Conservation (phyloP, 495 filamentous ascomycete genomes). For the Xylaria longipes region DNA sequence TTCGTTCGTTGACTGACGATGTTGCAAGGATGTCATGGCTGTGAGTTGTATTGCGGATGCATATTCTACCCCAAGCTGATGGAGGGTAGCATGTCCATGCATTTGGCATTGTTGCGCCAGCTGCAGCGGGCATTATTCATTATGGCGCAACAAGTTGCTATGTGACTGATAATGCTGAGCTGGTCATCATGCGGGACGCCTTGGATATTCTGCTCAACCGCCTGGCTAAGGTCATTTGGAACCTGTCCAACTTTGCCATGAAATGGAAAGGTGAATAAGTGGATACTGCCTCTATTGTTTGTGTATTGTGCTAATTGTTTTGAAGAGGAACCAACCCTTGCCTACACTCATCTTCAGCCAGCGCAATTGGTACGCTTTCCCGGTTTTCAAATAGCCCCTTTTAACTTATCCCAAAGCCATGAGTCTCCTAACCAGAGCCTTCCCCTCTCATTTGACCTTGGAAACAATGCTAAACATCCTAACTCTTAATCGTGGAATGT, state of each 20-base stretch:
- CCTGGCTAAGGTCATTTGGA: constrained; percentile 82
- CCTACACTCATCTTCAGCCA: constrained; percentile 87
- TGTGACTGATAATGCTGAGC: constrained; percentile 43
- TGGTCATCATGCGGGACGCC: constrained; percentile 78
- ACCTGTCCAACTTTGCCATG: constrained; percentile 77
- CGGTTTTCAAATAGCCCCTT: constrained; percentile 1
- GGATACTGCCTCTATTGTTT: constrained; percentile 32
- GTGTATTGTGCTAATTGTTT: background rate
- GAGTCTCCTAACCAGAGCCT: background rate
- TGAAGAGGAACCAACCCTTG: constrained; percentile 60
- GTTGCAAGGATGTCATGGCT: constrained; percentile 48
- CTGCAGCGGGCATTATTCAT: constrained; percentile 88
- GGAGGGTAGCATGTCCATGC: constrained; percentile 68
- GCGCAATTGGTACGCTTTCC: constrained; percentile 35
- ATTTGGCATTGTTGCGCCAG: constrained; percentile 63
- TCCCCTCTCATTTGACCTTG: background rate
- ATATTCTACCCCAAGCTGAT: background rate
- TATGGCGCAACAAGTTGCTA: constrained; percentile 53
- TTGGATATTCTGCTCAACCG: constrained; percentile 83
- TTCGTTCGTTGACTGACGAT: constrained; percentile 4
- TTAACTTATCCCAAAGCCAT: background rate
- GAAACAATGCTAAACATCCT: background rate
- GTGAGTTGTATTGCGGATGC: constrained; percentile 14
- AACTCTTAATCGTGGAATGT: background rate
- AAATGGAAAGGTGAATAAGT: constrained; percentile 62